These are phyloP conservation scores for Candida hungchunana DNA, from an alignment of 805 yeast species.

Conservation along the genomic window DNA sequence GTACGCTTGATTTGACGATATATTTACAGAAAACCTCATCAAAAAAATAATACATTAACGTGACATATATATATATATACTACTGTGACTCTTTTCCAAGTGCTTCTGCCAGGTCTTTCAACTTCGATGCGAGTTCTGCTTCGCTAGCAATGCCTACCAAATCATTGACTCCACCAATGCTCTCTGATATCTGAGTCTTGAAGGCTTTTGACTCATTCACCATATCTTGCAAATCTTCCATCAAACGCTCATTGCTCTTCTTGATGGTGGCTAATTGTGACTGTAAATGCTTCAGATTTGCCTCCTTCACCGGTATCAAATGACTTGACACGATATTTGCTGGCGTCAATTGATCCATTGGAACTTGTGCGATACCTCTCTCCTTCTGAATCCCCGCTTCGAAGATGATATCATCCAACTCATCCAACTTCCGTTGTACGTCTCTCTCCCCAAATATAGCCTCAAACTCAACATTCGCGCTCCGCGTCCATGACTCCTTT, in stretches of 20 bases:
- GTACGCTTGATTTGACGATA: conserved; percentile 27
- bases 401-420: conserved; percentile 41
- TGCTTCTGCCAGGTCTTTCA: conserved; percentile 14
- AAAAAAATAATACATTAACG: background rate
- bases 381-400: conserved; percentile 27
- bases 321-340: conserved; percentile 21
- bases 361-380: conserved; percentile 3
- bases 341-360: conserved; percentile 21
- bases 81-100: too few species aligned
- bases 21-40: background rate
- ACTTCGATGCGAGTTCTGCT: conserved; percentile 8
- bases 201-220: conserved; percentile 12
- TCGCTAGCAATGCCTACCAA: conserved; percentile 11
- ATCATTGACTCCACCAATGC: conserved; percentile 11
- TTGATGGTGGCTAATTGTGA: conserved; percentile 14
- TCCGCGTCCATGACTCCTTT: conserved; percentile 40
- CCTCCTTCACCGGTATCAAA: conserved; percentile 23
- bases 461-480: conserved; percentile 43
- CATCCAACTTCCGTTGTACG: conserved; percentile 36
- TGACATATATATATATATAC: background rate
- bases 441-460: conserved; percentile 45
- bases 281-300: conserved; percentile 15
- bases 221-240: conserved; percentile 13
- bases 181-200: conserved; percentile 6
- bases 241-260: conserved; percentile 9